phyloP scores from a whole-genome alignment of 202 grass and related monocot genomes.

The Carex arenaria region DNA sequence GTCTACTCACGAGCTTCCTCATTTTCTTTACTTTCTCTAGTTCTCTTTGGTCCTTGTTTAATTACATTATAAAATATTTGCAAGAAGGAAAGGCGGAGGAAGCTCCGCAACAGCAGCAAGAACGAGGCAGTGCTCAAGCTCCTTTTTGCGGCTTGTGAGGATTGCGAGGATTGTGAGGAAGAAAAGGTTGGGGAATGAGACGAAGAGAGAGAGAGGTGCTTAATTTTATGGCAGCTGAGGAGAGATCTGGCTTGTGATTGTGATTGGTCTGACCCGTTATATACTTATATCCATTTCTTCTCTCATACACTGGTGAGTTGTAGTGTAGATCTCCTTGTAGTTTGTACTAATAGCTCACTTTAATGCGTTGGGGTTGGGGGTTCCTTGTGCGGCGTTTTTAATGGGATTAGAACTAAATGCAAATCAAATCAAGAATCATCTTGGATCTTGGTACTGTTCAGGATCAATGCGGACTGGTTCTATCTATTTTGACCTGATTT shows the following conservation, averaged over 20 bases:
- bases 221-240: conserved; percentile 25
- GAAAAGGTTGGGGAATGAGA: background rate
- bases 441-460: background rate
- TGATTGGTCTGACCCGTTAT: background rate
- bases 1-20: background rate
- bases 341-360: background rate
- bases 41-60: background rate
- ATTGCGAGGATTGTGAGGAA: background rate
- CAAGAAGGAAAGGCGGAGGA: conserved; percentile 10
- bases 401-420: background rate
- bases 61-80: background rate
- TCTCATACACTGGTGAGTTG: conserved; percentile 18
- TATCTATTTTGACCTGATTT: conserved; percentile 9
- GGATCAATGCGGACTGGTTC: background rate
- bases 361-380: no score
- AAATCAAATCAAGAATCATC: background rate
- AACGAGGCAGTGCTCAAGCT: background rate
- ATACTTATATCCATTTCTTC: background rate
- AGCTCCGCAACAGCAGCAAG: conserved; percentile 11
- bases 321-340: background rate
- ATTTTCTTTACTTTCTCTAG: background rate
- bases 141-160: conserved; percentile 2
- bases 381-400: background rate
- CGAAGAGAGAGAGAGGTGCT: background rate
- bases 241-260: conserved; percentile 18